A percentile compares a stretch with the other conserved stretches of the same genome.
Conservation (phyloP, 2,329 filamentous ascomycete genomes). For the Diaporthe helianthi region DNA sequence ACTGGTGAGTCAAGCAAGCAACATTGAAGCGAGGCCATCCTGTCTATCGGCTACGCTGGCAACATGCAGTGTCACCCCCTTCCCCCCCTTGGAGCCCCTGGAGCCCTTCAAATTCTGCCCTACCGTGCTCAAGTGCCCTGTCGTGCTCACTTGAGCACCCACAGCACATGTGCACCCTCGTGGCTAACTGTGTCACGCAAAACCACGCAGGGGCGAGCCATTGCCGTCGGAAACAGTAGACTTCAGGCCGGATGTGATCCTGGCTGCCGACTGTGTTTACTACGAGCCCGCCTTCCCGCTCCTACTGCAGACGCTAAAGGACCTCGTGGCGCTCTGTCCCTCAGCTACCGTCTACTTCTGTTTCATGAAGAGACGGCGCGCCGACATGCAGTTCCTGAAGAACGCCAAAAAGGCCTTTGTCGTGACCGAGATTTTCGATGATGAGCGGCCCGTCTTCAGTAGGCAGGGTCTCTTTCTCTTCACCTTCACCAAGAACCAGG, state of each 20-base stretch:
- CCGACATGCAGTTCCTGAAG: conserved; percentile 78
- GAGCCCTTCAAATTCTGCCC: too few species aligned
- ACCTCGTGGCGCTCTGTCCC: conserved; percentile 77
- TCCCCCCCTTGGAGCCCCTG: too few species aligned
- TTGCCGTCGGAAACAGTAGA: conserved; percentile 60
- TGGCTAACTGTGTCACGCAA: not conserved
- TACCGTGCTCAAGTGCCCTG: not conserved
- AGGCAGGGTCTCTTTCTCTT: conserved; percentile 68
- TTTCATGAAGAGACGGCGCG: conserved; percentile 90
- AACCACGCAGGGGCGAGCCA: conserved; percentile 61
- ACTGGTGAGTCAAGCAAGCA: conserved; percentile 71
- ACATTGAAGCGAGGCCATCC: conserved; percentile 40
- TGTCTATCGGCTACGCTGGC: conserved; percentile 35
- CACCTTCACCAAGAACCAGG: conserved; percentile 53
- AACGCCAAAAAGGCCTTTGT: conserved; percentile 71
- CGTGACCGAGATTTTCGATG: conserved; percentile 68
- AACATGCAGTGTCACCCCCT: conserved; percentile 22
- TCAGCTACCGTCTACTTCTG: conserved; percentile 76
- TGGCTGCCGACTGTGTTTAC: conserved; percentile 98
- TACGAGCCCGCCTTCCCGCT: conserved; percentile 95
- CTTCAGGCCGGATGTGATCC: conserved; percentile 76
- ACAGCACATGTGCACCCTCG: conserved; percentile 28
- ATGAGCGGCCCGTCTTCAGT: conserved; percentile 63
- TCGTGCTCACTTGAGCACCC: not conserved
- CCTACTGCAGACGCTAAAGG: conserved; percentile 77